These are phyloP conservation scores for Lactuca saligna DNA, from an alignment of 129 eudicot genomes.

Conservation along the genomic window DNA sequence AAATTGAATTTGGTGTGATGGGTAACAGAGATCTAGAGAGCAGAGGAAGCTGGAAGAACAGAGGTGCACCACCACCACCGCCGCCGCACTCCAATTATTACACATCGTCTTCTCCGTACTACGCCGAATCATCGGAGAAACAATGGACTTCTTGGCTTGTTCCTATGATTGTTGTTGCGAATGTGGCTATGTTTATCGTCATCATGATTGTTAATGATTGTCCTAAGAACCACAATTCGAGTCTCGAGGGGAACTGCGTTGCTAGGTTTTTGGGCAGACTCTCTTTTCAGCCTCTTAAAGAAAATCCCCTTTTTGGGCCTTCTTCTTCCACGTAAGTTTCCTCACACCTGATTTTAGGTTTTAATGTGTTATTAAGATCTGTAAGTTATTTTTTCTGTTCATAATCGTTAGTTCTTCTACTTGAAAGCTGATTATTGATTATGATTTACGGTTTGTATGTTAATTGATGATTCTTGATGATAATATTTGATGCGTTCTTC, in stretches of 20 bases:
- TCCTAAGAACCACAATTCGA: conserved; percentile 51
- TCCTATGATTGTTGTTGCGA: conserved; percentile 80
- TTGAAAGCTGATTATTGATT: conserved; percentile 7
- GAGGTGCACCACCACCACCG: conserved; percentile 32
- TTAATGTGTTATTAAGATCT: conserved; percentile 15
- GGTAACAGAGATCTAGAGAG: conserved; percentile 75
- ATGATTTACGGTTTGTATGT: conserved; percentile 4
- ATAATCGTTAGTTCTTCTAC: neutral
- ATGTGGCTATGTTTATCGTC: conserved; percentile 72
- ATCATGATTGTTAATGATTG: conserved; percentile 81
- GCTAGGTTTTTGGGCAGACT: conserved; percentile 80
- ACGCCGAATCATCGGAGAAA: conserved; percentile 38
- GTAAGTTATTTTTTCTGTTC: neutral
- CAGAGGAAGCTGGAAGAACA: conserved; percentile 47
- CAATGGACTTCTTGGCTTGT: conserved; percentile 93
- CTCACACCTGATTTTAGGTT: neutral
- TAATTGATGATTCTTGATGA: conserved; percentile 8
- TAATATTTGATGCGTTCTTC: conserved; percentile 7
- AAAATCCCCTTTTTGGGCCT: conserved; percentile 96
- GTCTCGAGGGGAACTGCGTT: conserved; percentile 56
- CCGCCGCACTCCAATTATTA: conserved; percentile 24
- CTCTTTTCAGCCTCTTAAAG: conserved; percentile 87
- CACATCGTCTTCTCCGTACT: conserved; percentile 35
- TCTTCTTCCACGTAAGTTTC: conserved; percentile 74
- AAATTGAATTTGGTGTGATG: conserved; percentile 35